phyloP scores from a whole-genome alignment of 305 asterid genomes.

The Nicotiana rustica region DNA sequence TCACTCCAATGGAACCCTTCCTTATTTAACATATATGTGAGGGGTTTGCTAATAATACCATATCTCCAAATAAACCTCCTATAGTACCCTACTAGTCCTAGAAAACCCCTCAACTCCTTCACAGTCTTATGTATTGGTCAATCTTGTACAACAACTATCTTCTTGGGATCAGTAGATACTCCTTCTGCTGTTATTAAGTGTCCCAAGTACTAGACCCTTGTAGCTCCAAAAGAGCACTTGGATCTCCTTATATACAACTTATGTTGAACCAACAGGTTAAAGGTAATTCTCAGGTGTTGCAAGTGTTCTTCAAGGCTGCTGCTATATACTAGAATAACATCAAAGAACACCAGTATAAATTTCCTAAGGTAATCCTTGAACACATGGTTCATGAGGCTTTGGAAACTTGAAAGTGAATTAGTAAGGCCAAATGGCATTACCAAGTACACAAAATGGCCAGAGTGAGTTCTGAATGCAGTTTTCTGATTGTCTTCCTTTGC shows the following conservation, averaged over 20 bases:
- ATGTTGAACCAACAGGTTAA: not conserved
- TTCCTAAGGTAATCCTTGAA: not conserved
- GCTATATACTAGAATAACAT: conserved; percentile 5
- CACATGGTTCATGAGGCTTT: not conserved
- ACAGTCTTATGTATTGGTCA: too few relatives aligned
- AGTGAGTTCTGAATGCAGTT: not conserved
- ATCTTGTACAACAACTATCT: too few relatives aligned
- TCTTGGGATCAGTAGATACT: too few relatives aligned
- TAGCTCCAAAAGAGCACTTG: conserved; percentile 25
- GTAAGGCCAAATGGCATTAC: not conserved
- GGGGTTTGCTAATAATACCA: too few relatives aligned
- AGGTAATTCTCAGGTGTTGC: not conserved
- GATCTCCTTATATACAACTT: not conserved
- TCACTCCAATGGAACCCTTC: too few relatives aligned
- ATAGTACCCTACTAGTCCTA: too few relatives aligned
- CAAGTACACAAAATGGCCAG: not conserved
- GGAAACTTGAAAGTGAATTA: not conserved
- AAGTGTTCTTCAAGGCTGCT: not conserved
- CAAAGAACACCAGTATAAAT: not conserved
- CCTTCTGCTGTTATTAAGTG: too few relatives aligned
- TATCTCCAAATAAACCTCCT: too few relatives aligned
- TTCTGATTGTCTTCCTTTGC: not conserved
- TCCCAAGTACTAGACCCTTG: not conserved
- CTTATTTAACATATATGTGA: too few relatives aligned
- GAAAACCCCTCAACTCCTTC: too few relatives aligned